Conservation (phyloP, 1,284 basidiomycete species). For the Megacollybia platyphylla region DNA sequence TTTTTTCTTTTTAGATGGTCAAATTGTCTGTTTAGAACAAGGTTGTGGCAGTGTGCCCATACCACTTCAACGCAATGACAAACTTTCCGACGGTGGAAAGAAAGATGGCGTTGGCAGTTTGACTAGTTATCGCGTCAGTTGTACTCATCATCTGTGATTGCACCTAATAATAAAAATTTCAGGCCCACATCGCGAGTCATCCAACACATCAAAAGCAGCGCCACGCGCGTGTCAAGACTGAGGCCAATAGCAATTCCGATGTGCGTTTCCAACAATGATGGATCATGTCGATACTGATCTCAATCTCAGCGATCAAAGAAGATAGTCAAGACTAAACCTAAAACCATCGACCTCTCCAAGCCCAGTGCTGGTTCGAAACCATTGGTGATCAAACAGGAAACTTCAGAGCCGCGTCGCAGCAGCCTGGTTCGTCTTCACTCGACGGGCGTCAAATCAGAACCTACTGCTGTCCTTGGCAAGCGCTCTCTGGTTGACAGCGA, state of each 20-base stretch:
- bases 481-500: conserved; percentile 14
- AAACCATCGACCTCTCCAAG: background rate
- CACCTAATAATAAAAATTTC: background rate
- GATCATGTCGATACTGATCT: background rate
- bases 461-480: conserved; percentile 19
- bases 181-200: conserved; percentile 18
- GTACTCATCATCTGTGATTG: background rate
- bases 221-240: conserved; percentile 12
- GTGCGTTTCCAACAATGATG: background rate
- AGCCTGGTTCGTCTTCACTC: conserved; percentile 8
- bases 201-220: conserved; percentile 15
- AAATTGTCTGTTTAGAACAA: conserved; percentile 27
- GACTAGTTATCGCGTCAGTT: conserved; percentile 25
- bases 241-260: background rate
- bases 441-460: conserved; percentile 18
- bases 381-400: background rate
- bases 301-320: background rate
- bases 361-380: background rate
- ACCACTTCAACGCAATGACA: conserved; percentile 16
- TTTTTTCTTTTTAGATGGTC: conserved; percentile 20
- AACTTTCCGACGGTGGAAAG: conserved; percentile 23
- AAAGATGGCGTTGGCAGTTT: conserved; percentile 30
- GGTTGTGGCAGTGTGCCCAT: conserved; percentile 23
- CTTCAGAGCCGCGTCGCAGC: conserved; percentile 1
- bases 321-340: background rate